A percentile compares a stretch with the other conserved stretches of the same genome.
Conservation (phyloP, 345 rosid genomes). For the Euphorbia lathyris region DNA sequence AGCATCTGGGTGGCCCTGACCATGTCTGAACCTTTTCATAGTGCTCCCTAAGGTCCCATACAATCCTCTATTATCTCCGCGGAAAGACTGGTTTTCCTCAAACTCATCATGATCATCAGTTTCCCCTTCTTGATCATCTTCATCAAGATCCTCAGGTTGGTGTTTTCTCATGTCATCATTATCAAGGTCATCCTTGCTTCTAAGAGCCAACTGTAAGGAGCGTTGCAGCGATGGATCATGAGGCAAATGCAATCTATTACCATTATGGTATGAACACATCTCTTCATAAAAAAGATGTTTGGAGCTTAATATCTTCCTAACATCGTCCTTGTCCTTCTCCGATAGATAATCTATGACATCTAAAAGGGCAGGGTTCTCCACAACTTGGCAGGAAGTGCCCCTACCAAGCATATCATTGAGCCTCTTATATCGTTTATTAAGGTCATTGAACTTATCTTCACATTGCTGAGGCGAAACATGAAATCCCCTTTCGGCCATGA, state of each 20-base stretch:
- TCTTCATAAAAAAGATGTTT: constrained; percentile 94
- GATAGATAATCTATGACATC: constrained; percentile 63
- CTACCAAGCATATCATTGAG: constrained; percentile 93
- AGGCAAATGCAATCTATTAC: constrained; percentile 83
- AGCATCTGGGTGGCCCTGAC: constrained; percentile 47
- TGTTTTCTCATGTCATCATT: constrained; percentile 53
- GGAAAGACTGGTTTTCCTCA: constrained; percentile 49
- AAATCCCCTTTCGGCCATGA: constrained; percentile 79
- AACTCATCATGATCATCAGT: constrained; percentile 68
- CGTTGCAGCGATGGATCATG: constrained; percentile 81
- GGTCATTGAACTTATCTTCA: constrained; percentile 90
- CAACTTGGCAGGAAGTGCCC: constrained; percentile 89
- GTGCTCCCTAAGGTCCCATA: constrained; percentile 41
- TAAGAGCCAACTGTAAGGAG: constrained; percentile 67
- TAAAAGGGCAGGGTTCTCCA: constrained; percentile 78
- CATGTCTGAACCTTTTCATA: constrained; percentile 59
- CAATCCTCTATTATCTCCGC: constrained; percentile 41
- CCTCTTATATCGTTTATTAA: constrained; percentile 88
- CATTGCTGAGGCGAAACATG: constrained; percentile 97
- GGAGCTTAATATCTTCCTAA: constrained; percentile 76
- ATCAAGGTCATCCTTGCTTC: constrained; percentile 73
- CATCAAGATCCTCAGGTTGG: constrained; percentile 66
- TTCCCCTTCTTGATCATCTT: constrained; percentile 70
- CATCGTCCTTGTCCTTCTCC: constrained; percentile 82
- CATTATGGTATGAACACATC: constrained; percentile 94